Evolutionary conservation across 129 eudicot species (phyloP).

Genomic region (Cynara cardunculus): DNA sequence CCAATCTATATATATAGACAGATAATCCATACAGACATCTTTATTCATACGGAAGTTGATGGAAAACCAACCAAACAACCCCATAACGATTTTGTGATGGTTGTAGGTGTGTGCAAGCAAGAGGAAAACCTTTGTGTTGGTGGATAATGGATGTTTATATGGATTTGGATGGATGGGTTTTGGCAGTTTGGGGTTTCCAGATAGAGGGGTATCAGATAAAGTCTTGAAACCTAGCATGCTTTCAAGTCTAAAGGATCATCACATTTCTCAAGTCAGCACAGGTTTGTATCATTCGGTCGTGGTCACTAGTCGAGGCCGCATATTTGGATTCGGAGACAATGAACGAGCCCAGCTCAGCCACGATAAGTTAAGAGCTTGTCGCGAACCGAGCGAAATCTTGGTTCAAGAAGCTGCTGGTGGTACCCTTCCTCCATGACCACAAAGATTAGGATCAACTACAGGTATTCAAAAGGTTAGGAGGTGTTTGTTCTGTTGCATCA

Average conservation of each 20-base stretch:
- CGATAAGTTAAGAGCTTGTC: slow-evolving; percentile 69
- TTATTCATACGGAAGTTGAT: no score
- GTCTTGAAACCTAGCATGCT: slow-evolving; percentile 62
- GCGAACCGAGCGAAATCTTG: slow-evolving; percentile 71
- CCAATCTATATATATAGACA: no score
- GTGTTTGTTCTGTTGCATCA: no score
- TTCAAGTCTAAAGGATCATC: slow-evolving; percentile 58
- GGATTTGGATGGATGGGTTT: slow-evolving; percentile 98
- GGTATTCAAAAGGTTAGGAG: no score
- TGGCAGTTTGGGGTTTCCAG: slow-evolving; percentile 94
- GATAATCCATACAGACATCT: no score
- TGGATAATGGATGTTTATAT: slow-evolving; percentile 67
- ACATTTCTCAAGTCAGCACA: slow-evolving; percentile 82
- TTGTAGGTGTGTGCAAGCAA: slow-evolving; percentile 88
- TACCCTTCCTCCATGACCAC: neutral
- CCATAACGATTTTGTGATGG: neutral
- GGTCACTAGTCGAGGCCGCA: slow-evolving; percentile 58
- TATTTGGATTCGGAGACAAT: slow-evolving; percentile 97
- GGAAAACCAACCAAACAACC: no score
- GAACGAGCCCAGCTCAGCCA: slow-evolving; percentile 94
- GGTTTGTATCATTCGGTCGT: slow-evolving; percentile 88
- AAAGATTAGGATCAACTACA: no score
- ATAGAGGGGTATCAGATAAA: slow-evolving; percentile 70
- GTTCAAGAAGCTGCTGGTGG: slow-evolving; percentile 31
- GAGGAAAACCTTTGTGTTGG: slow-evolving; percentile 81